Base-by-base conservation (phyloP, 164 flowering plant genomes). In the Santalum album region DNA sequence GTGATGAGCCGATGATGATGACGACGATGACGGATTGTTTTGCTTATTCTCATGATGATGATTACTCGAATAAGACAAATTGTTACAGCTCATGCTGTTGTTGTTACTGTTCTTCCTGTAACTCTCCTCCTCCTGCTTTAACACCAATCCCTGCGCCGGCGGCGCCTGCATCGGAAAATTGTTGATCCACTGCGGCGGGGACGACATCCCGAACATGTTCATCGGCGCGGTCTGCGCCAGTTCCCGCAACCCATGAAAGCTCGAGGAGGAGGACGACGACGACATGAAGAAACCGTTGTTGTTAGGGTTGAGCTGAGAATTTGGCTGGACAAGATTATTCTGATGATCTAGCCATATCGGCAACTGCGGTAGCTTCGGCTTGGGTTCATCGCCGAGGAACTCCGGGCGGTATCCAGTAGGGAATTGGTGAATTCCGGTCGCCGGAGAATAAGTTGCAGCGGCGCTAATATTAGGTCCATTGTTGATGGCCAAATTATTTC, bases 341-440 rank as follows among this genome's bases (percentile, higher is more conserved):
- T 29, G 34, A 9, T 29, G 34, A 9, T 29, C 34, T 2, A 75
- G 68, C 80, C 81, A 71, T 20, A 77, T 60, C 19, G 81, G 68
- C 27, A 72, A 9, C 34, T 29, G 34, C 34, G 34, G 34, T 9
- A 29, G 53, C 43, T 66, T 69, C 14, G 80, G 70, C 67, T 72
- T 69, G 24, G 64, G 66, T 20, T 54, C 65, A 15, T 70, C 67
- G 1, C 35, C 46, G 2, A 39, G 18, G 12, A 53, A 56, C 35
- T 55, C 64, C 6, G 65, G 62, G 24, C 52, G 47, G 36, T 65
- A 67, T 3, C 42, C 22, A 0, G 63, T 14, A 18, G 51, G 50
- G 16, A 54, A 55, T 11, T 63, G 71, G 11, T 66, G 59, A 18
- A 51, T 57, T 17, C 60, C 61, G 5, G 25, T 29, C 2, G 51